phyloP scores from a whole-genome alignment of 148 eudicot genomes.

The Tetragonia tetragonoides region DNA sequence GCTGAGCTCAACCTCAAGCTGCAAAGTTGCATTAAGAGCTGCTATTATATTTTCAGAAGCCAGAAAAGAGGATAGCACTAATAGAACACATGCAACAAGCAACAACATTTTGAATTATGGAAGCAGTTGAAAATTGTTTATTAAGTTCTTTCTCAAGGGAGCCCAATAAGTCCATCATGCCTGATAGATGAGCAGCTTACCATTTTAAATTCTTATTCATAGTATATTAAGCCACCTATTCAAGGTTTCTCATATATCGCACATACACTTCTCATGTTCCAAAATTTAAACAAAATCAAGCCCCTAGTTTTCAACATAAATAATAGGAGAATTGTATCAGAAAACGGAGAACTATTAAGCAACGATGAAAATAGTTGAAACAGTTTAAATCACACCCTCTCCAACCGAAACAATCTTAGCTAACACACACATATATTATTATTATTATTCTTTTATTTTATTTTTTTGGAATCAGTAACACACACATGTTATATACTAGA shows the following conservation, averaged over 20 bases:
- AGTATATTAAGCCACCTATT: not conserved
- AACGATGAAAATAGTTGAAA: no score
- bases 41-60: not conserved
- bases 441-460: no score
- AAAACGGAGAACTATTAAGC: no score
- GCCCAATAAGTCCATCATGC: no score
- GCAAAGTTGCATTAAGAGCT: conserved; percentile 18
- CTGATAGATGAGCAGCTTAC: not conserved
- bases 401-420: no score
- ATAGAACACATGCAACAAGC: not conserved
- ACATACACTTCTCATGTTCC: not conserved
- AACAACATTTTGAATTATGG: not conserved
- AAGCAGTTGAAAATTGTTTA: no score
- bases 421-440: no score
- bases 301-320: not conserved
- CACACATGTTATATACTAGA: no score
- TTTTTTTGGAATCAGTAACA: no score
- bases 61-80: not conserved
- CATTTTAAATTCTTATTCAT: no score
- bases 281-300: not conserved
- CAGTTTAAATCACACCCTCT: no score
- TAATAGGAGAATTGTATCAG: not conserved
- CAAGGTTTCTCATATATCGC: not conserved
- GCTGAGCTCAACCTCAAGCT: conserved; percentile 72
- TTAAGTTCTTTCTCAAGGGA: no score